Percentiles rank a stretch among this genome's conserved stretches.
phyloP scores from a whole-genome alignment of 2,329 filamentous ascomycete species.

The Pseudogymnoascus pannorum region DNA sequence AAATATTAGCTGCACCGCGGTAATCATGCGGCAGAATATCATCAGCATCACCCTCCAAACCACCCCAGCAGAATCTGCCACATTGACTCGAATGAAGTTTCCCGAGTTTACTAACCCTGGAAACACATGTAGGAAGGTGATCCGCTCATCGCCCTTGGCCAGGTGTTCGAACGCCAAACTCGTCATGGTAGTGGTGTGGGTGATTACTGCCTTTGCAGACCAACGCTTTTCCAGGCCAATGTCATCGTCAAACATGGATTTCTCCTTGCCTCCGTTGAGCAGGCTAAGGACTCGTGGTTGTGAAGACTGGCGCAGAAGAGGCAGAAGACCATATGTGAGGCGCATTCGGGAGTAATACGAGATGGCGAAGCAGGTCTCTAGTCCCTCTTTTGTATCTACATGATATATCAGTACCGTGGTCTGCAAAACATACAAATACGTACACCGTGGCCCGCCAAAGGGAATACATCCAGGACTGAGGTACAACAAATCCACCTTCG shows the following conservation, averaged over 20 bases:
- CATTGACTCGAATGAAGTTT: background rate
- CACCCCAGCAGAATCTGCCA: background rate
- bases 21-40: background rate
- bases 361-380: conserved; percentile 45
- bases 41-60: background rate
- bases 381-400: conserved; percentile 48
- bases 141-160: conserved; percentile 36
- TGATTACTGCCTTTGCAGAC: conserved; percentile 34
- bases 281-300: conserved; percentile 47
- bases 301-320: conserved; percentile 41
- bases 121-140: conserved; percentile 35
- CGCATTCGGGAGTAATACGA: conserved; percentile 51
- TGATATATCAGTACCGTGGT: conserved; percentile 17
- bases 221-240: conserved; percentile 29
- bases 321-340: conserved; percentile 50
- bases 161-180: conserved; percentile 44
- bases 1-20: background rate
- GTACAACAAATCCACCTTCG: conserved; percentile 40
- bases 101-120: conserved; percentile 34
- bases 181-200: conserved; percentile 43
- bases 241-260: conserved; percentile 40
- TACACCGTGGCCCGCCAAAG: conserved; percentile 24
- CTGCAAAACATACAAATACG: conserved; percentile 14
- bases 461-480: conserved; percentile 35
- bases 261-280: conserved; percentile 45